A percentile compares a stretch with the other conserved stretches of the same genome.
phyloP scores from a whole-genome alignment of 2,329 filamentous ascomycete species.

The Hypomyces rosellus region DNA sequence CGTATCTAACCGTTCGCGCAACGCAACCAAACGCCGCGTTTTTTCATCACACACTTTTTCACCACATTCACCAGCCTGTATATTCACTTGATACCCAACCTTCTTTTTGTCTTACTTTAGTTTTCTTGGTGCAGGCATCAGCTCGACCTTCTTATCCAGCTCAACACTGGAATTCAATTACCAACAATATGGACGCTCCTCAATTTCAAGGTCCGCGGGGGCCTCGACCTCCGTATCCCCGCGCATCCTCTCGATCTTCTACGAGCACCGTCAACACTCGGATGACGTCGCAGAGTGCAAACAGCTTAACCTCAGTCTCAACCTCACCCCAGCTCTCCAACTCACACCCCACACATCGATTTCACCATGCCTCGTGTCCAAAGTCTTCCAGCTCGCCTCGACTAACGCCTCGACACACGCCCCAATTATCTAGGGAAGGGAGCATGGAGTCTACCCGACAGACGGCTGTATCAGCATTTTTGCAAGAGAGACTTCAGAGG shows the following conservation, averaged over 20 bases:
- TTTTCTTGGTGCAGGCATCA: conserved; percentile 8
- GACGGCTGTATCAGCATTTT: conserved; percentile 41
- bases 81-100: not conserved
- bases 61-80: not conserved
- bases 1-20: not conserved
- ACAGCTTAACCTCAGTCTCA: conserved; percentile 35
- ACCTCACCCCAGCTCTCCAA: conserved; percentile 29
- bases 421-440: conserved; percentile 37
- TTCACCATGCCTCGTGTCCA: conserved; percentile 31
- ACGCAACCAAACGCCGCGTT: not conserved
- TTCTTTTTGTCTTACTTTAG: not conserved
- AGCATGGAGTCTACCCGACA: conserved; percentile 36
- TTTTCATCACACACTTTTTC: not conserved
- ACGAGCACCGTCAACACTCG: conserved; percentile 37
- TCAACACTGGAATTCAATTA: not conserved
- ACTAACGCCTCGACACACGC: conserved; percentile 33
- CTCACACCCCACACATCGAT: conserved; percentile 31
- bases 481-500: conserved; percentile 49
- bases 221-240: conserved; percentile 29
- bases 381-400: conserved; percentile 29
- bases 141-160: not conserved
- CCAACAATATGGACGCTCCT: conserved; percentile 25
- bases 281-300: conserved; percentile 34
- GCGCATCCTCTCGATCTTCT: conserved; percentile 42
- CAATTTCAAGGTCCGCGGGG: conserved; percentile 19